Conservation (phyloP, 2,329 filamentous ascomycete species). For the Ceratocystis cacaofunesta region DNA sequence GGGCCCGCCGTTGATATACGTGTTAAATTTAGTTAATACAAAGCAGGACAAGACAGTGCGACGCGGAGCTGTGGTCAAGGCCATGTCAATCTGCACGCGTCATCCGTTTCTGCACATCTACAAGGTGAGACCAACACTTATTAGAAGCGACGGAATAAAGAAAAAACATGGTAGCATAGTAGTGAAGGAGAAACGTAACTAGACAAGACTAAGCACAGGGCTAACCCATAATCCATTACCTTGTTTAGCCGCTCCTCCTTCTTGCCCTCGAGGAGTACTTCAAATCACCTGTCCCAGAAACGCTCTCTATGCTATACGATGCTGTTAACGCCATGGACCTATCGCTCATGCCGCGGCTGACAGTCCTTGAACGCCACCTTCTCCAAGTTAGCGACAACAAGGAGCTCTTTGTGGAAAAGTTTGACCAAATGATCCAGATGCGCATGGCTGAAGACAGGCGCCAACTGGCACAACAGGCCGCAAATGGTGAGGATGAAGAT, state of each 20-base stretch:
- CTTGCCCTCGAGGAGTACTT: slow-evolving; percentile 95
- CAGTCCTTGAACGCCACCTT: slow-evolving; percentile 68
- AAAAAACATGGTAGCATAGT: no score
- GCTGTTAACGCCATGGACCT: slow-evolving; percentile 95
- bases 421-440: slow-evolving; percentile 83
- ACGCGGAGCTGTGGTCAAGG: slow-evolving; percentile 87
- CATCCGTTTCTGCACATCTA: slow-evolving; percentile 98
- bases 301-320: slow-evolving; percentile 73
- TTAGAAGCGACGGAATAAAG: no score
- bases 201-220: no score
- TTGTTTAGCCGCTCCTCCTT: slow-evolving; percentile 59
- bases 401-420: slow-evolving; percentile 95
- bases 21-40: slow-evolving; percentile 93
- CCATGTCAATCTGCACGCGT: slow-evolving; percentile 96
- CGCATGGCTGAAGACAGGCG: slow-evolving; percentile 52
- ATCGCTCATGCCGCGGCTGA: slow-evolving; percentile 78
- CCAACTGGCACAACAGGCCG: slow-evolving; percentile 24
- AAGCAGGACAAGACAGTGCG: slow-evolving; percentile 90
- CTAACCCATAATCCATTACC: background rate
- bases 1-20: slow-evolving; percentile 87
- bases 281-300: slow-evolving; percentile 76
- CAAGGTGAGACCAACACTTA: slow-evolving; percentile 44
- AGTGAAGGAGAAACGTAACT: no score
- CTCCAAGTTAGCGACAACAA: slow-evolving; percentile 84
- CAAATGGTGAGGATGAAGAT: slow-evolving; percentile 31